Percentiles rank a stretch among this genome's conserved stretches.
Evolutionary conservation across 768 basidiomycete species (phyloP).

Genomic region (Kwoniella sp.): DNA sequence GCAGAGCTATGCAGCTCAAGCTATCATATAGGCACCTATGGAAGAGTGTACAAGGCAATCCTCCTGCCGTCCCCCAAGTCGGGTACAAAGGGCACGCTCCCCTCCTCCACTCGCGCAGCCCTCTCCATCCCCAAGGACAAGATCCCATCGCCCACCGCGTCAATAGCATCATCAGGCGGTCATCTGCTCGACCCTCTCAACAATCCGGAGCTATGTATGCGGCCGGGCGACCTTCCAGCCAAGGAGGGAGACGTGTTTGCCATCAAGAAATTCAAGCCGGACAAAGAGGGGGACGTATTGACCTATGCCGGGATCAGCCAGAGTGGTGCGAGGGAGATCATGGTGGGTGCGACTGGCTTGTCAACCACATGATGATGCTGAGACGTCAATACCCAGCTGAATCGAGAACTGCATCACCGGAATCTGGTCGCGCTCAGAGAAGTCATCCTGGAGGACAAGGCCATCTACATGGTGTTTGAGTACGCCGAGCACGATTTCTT

Average conservation of each 20-base stretch:
- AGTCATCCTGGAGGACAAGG: constrained; percentile 95
- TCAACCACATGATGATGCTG: too few relatives aligned
- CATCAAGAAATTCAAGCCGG: constrained; percentile 99
- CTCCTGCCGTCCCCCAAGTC: constrained; percentile 34
- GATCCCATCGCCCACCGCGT: constrained; percentile 15
- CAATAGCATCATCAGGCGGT: constrained; percentile 9
- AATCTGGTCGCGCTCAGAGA: constrained; percentile 88
- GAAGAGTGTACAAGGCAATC: constrained; percentile 91
- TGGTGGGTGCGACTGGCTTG: constrained; percentile 64
- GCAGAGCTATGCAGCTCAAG: not conserved
- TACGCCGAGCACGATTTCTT: constrained; percentile 99
- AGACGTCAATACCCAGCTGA: constrained; percentile 20
- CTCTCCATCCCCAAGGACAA: constrained; percentile 25
- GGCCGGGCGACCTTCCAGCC: constrained; percentile 61
- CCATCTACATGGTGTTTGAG: constrained; percentile 99
- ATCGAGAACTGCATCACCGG: constrained; percentile 53
- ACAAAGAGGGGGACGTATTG: constrained; percentile 94
- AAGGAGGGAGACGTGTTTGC: constrained; percentile 70
- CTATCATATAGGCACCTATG: constrained; percentile 62
- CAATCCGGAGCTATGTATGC: constrained; percentile 49
- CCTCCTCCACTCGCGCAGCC: constrained; percentile 21
- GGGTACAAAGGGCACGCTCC: constrained; percentile 7
- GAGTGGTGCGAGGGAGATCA: constrained; percentile 93
- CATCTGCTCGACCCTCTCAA: constrained; percentile 22
- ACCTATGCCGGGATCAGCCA: constrained; percentile 98